Conservation (phyloP, 164 flowering plant genomes). For the Brasenia schreberi region DNA sequence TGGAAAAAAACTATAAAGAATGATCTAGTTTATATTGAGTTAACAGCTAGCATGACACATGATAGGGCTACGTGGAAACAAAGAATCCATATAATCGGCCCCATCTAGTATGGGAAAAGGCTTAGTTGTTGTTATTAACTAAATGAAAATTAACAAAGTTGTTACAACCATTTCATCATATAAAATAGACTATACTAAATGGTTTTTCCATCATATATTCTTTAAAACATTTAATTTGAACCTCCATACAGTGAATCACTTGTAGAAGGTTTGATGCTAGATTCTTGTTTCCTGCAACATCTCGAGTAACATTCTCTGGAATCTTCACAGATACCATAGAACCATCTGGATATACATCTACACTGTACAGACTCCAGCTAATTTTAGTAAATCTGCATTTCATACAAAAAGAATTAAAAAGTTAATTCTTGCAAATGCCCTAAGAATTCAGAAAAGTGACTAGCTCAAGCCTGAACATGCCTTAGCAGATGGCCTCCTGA, state of each 20-base stretch:
- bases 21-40: too few relatives aligned
- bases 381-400: constrained; percentile 54
- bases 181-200: neutral
- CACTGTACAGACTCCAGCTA: constrained; percentile 33
- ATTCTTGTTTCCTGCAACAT: constrained; percentile 87
- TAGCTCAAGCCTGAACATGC: constrained; percentile 19
- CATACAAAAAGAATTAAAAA: neutral
- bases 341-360: constrained; percentile 36
- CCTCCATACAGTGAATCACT: constrained; percentile 72
- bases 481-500: constrained; percentile 66
- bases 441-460: neutral
- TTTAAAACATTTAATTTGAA: neutral
- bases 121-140: too few relatives aligned
- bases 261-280: constrained; percentile 63
- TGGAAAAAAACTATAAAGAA: too few relatives aligned
- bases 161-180: neutral
- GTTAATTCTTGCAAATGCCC: neutral
- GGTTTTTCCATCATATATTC: too few relatives aligned
- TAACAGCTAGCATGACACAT: too few relatives aligned
- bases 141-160: too few relatives aligned
- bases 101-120: too few relatives aligned
- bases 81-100: too few relatives aligned
- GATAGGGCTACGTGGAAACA: too few relatives aligned
- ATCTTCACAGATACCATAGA: constrained; percentile 35
- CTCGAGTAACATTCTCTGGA: constrained; percentile 72